phyloP scores from a whole-genome alignment of 192 early-diverging fungal species.

The Coemansia sp. region DNA sequence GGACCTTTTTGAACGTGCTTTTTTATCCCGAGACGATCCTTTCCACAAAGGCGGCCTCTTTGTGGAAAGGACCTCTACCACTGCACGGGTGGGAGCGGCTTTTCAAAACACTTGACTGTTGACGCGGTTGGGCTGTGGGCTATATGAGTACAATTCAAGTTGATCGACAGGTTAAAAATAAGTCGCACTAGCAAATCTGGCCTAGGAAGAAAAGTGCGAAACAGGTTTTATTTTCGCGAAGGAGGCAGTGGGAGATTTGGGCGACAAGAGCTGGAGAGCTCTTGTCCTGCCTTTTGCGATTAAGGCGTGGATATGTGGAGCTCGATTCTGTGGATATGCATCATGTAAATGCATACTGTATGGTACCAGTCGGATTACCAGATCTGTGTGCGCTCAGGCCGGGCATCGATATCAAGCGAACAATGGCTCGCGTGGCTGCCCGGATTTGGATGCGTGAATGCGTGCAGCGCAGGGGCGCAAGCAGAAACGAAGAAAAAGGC shows the following conservation, averaged over 20 bases:
- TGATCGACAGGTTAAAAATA: neutral
- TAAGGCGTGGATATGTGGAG: neutral
- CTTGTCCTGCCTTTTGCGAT: neutral
- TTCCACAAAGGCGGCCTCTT: neutral
- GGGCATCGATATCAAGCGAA: neutral
- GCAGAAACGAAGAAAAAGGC: neutral
- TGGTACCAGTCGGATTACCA: neutral
- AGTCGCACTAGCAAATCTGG: neutral
- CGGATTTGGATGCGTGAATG: neutral
- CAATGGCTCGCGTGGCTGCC: neutral
- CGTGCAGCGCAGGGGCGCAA: neutral
- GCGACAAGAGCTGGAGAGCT: neutral
- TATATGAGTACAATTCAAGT: neutral
- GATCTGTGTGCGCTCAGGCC: neutral
- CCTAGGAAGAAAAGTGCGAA: neutral
- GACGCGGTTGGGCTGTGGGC: neutral
- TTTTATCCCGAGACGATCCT: neutral
- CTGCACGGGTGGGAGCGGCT: neutral
- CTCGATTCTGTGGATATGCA: neutral
- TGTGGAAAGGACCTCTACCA: neutral
- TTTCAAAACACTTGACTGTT: neutral
- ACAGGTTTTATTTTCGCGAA: neutral
- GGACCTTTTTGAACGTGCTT: neutral
- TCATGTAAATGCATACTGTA: neutral
- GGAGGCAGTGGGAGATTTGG: neutral